Evolutionary conservation across 2,329 filamentous ascomycete species (phyloP).

Genomic region (Apiospora sp.): DNA sequence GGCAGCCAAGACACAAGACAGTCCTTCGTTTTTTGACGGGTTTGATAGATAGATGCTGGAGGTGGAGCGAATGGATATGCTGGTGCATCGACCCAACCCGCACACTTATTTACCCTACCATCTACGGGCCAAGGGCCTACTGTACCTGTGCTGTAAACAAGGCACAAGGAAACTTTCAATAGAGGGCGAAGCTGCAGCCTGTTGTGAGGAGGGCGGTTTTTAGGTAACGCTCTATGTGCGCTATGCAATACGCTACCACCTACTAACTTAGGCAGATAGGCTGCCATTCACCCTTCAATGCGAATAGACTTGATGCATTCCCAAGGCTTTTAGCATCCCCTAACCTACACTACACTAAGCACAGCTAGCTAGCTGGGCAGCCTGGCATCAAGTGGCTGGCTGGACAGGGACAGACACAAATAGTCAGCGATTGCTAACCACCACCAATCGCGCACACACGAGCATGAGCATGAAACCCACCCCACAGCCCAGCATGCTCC

Average conservation of each 20-base stretch:
- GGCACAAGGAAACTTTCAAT: neutral
- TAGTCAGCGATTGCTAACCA: neutral
- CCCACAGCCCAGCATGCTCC: conserved; percentile 5
- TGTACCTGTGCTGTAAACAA: neutral
- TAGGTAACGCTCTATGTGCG: neutral
- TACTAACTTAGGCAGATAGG: neutral
- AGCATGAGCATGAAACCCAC: neutral
- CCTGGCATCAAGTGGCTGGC: neutral
- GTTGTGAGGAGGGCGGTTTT: neutral
- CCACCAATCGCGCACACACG: neutral
- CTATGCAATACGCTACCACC: neutral
- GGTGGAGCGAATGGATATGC: conserved; percentile 4
- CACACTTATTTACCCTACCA: neutral
- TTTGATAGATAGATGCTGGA: conserved; percentile 8
- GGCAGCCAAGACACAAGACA: neutral
- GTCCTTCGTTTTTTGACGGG: neutral
- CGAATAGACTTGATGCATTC: neutral
- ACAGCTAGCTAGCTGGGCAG: neutral
- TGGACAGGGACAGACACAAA: neutral
- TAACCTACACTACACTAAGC: neutral
- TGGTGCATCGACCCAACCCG: conserved; percentile 2
- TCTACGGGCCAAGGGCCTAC: no score
- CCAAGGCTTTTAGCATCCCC: neutral
- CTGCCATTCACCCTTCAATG: neutral
- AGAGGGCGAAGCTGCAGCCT: neutral